Evolutionary conservation across 176 grass and related monocot genomes (phyloP).

Genomic region (Raddia distichophylla): DNA sequence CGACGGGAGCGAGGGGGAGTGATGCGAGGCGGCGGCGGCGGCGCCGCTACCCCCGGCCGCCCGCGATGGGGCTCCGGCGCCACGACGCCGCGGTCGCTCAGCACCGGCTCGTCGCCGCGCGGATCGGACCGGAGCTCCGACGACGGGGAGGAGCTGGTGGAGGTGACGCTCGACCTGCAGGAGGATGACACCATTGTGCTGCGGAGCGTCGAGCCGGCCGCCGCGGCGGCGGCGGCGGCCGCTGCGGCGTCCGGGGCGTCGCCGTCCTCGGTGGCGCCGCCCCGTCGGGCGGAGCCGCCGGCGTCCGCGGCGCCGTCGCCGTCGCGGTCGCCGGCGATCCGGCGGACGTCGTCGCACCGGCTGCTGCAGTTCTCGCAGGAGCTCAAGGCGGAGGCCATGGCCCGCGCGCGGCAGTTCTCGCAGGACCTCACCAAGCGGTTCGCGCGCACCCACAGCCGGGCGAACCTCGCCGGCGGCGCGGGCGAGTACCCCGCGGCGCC

Average conservation of each 20-base stretch:
- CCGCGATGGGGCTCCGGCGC: slow-evolving; percentile 52
- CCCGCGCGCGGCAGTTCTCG: slow-evolving; percentile 68
- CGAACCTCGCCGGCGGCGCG: slow-evolving; percentile 20
- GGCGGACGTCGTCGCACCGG: slow-evolving; percentile 75
- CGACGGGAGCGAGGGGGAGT: too few species aligned
- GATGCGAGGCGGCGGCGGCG: slow-evolving; percentile 43
- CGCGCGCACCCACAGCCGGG: slow-evolving; percentile 62
- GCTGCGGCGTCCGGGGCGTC: slow-evolving; percentile 5
- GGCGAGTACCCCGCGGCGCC: background rate
- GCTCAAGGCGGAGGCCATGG: slow-evolving; percentile 68
- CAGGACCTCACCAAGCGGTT: slow-evolving; percentile 77
- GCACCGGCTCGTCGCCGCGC: slow-evolving; percentile 57
- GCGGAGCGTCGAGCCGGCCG: slow-evolving; percentile 73
- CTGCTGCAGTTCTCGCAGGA: slow-evolving; percentile 92
- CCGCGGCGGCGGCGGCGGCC: background rate
- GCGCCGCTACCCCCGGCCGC: slow-evolving; percentile 22
- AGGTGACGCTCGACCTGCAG: slow-evolving; percentile 91
- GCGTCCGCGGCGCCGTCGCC: slow-evolving; percentile 28
- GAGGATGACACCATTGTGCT: slow-evolving; percentile 84
- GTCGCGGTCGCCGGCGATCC: slow-evolving; percentile 66
- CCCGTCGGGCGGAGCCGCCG: background rate
- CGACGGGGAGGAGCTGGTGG: slow-evolving; percentile 78
- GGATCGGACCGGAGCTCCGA: slow-evolving; percentile 56
- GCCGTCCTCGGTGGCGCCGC: slow-evolving; percentile 18
- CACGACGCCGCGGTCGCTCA: slow-evolving; percentile 61